Evolutionary conservation across 2,329 filamentous ascomycete genomes (phyloP).

Genomic region (Colletotrichum agaves): DNA sequence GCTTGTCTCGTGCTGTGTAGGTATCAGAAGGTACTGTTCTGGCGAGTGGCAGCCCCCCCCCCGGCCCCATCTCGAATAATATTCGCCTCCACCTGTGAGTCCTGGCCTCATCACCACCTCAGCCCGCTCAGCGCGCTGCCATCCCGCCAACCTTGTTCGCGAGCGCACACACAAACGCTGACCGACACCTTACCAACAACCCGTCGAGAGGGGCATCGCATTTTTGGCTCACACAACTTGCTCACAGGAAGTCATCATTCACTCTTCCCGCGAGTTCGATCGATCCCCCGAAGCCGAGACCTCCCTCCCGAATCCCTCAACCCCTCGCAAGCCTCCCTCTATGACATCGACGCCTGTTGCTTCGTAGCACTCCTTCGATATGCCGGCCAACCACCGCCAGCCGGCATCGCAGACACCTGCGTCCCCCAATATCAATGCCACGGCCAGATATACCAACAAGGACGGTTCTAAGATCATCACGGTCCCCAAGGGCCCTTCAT

Average conservation of each 20-base stretch:
- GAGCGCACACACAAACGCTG: conserved; percentile 35
- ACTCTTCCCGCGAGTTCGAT: conserved; percentile 18
- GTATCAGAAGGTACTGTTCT: background rate
- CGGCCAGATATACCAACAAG: conserved; percentile 73
- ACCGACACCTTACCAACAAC: conserved; percentile 15
- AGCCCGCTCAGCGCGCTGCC: conserved; percentile 34
- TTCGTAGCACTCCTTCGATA: conserved; percentile 49
- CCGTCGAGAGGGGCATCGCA: conserved; percentile 10
- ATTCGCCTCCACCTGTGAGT: conserved; percentile 38
- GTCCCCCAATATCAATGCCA: conserved; percentile 62
- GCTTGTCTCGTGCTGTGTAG: background rate
- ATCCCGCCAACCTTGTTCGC: conserved; percentile 34
- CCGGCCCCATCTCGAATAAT: conserved; percentile 36
- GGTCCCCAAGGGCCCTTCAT: conserved; percentile 65
- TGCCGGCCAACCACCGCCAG: conserved; percentile 65
- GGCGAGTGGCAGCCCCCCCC: conserved; percentile 23
- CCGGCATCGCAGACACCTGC: conserved; percentile 60
- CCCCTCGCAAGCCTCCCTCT: conserved; percentile 41
- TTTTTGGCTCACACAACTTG: conserved; percentile 20
- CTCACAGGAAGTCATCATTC: conserved; percentile 11
- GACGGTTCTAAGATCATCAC: conserved; percentile 77
- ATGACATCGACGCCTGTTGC: conserved; percentile 51
- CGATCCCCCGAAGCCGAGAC: conserved; percentile 19
- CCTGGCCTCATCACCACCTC: conserved; percentile 32
- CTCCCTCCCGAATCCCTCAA: conserved; percentile 19